Evolutionary conservation across 2,329 filamentous ascomycete species (phyloP), one percentile per base, ranked within the genome.

Genomic region (Colletotrichum viniferum): DNA sequence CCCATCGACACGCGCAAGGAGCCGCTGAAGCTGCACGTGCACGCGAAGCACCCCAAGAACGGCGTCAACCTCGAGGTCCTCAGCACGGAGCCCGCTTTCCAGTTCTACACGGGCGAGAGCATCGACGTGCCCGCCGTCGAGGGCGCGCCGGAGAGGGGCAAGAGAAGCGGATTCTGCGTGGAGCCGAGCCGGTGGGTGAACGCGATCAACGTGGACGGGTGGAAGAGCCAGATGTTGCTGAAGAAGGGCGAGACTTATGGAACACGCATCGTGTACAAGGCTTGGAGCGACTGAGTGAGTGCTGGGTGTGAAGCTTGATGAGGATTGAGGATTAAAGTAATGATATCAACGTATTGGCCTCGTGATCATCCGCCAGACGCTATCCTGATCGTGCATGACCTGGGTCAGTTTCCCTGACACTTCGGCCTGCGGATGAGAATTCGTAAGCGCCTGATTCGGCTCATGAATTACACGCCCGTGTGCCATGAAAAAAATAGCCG

Each of bases 71-170:
- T 98, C 65, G 95, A 98, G 84, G 94, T 98, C 7, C 88, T 92
- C 81, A 97, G 95, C 87, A 98, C 96, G 0, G 96, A 98, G 87
- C 97, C 97, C 0, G 95, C 95, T 0, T 98, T 98, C 88, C 96
- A 98, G 84, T 98, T 98, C 86, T 98, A 98, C 86, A 97, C 96
- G 0, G 97, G 96, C 78, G 93, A 94, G 81, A 93, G 92, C 81
- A 96, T 97, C 78, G 87, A 97, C 79, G 93, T 98, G 14, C 93
- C 94, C 0, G 93, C 87, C 34, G 87, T 92, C 5, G 89, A 88
- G n/a, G 88, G 88, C 4, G 84, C 90, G 32, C 91, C 93, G 0
- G 92, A 93, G 1, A 90, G 95, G 64, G 91, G 89, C 0, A 82
- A 91, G 5, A 90, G 95, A 64, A 92, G 93, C 60, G 96, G 94